These are phyloP conservation scores for Lodderomyces margitis DNA, from an alignment of 1,139 yeast species.

Conservation along the genomic window DNA sequence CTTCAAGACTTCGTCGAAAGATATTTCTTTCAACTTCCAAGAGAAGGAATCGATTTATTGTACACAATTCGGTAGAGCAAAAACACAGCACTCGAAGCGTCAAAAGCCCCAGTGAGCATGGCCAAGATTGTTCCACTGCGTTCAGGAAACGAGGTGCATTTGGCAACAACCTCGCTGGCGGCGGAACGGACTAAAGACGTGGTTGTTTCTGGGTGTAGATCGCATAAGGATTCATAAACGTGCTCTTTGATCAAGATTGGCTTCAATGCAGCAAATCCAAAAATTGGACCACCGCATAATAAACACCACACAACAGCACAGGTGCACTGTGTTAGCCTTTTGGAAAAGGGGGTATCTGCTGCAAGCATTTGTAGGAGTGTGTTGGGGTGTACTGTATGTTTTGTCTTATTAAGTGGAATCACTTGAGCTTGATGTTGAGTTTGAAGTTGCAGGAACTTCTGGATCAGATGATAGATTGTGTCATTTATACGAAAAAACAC, in stretches of 20 bases:
- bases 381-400: not conserved
- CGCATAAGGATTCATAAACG: constrained; percentile 39
- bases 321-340: constrained; percentile 27
- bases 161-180: constrained; percentile 20
- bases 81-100: constrained; percentile 47
- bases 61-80: constrained; percentile 36
- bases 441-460: too few species aligned
- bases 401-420: too few species aligned
- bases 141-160: constrained; percentile 42
- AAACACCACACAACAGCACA: constrained; percentile 47
- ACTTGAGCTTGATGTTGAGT: too few species aligned
- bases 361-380: constrained; percentile 7
- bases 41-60: constrained; percentile 22
- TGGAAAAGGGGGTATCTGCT: constrained; percentile 11
- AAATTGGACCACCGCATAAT: constrained; percentile 46
- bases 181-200: constrained; percentile 7
- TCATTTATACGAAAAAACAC: too few species aligned
- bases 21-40: too few species aligned
- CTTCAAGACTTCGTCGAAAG: too few species aligned
- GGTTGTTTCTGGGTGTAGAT: constrained; percentile 10
- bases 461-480: too few species aligned
- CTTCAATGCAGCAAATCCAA: constrained; percentile 48
- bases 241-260: constrained; percentile 41
- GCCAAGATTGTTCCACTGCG: constrained; percentile 44
- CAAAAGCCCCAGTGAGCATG: constrained; percentile 46